phyloP scores from a whole-genome alignment of 306 rosid species.

The Acacia confusa region DNA sequence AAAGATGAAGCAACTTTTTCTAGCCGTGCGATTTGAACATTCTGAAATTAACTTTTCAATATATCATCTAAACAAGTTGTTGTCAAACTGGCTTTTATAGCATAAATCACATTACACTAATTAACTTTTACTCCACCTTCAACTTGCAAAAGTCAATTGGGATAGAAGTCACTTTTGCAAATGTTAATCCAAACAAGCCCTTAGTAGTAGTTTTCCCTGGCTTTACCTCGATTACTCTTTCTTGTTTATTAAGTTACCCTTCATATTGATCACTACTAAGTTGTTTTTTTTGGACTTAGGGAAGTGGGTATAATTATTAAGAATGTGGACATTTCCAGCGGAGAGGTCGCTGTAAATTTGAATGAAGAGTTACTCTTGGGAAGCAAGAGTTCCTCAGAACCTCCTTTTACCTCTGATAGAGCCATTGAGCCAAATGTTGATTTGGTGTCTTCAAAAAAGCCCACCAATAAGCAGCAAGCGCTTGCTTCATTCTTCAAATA shows the following conservation, averaged over 20 bases:
- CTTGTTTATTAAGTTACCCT: slow-evolving; percentile 7
- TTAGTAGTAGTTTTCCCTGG: slow-evolving; percentile 9
- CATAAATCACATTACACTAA: too few species aligned
- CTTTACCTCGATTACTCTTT: neutral
- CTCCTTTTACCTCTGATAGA: slow-evolving; percentile 54
- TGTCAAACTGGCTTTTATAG: too few species aligned
- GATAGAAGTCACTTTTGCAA: too few species aligned
- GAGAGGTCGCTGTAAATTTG: slow-evolving; percentile 75
- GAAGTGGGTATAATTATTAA: slow-evolving; percentile 86
- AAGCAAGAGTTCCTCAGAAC: slow-evolving; percentile 58
- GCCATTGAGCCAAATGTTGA: slow-evolving; percentile 47
- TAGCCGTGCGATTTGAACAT: too few species aligned
- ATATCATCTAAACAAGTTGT: too few species aligned
- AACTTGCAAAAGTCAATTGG: too few species aligned
- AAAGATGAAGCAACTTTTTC: too few species aligned
- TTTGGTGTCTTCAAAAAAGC: slow-evolving; percentile 44
- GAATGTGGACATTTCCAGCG: slow-evolving; percentile 68
- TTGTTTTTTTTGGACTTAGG: slow-evolving; percentile 65
- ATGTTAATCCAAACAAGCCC: too few species aligned
- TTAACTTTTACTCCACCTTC: too few species aligned
- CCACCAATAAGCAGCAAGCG: slow-evolving; percentile 56
- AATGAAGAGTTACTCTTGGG: slow-evolving; percentile 69
- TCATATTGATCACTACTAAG: slow-evolving; percentile 22
- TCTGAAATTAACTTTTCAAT: too few species aligned
- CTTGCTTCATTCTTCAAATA: slow-evolving; percentile 68